Evolutionary conservation across 495 filamentous ascomycete genomes (phyloP).

Genomic region (Trichoderma reesei): DNA sequence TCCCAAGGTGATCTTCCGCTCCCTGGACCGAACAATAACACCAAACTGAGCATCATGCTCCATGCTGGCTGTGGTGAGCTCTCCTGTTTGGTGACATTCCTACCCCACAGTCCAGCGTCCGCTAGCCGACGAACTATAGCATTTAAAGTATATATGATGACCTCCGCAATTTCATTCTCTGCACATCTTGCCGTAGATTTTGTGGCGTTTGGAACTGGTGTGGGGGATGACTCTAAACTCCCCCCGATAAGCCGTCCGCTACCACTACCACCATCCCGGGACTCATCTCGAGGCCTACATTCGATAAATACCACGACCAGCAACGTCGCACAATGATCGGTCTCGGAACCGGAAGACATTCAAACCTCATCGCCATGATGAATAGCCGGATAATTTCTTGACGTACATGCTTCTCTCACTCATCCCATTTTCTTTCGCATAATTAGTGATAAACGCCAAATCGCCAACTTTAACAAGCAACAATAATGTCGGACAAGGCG

Average conservation of each 20-base stretch:
- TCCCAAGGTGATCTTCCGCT: too few relatives aligned
- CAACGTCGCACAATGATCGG: not conserved
- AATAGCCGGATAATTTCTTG: not conserved
- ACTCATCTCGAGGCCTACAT: not conserved
- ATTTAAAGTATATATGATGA: not conserved
- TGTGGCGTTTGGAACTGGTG: not conserved
- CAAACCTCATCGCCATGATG: not conserved
- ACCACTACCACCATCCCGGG: not conserved
- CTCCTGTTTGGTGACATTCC: too few relatives aligned
- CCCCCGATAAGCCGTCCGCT: not conserved
- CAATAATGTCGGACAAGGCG: not conserved
- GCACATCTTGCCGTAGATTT: not conserved
- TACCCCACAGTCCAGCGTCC: too few relatives aligned
- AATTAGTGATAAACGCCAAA: not conserved
- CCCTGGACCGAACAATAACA: too few relatives aligned
- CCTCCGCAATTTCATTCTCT: not conserved
- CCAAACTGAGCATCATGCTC: too few relatives aligned
- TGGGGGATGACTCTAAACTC: conserved; percentile 5
- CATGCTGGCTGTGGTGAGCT: not conserved
- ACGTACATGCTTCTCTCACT: not conserved
- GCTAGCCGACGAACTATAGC: not conserved
- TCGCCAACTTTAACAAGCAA: not conserved
- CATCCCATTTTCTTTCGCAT: not conserved
- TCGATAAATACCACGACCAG: not conserved
- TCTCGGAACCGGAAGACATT: not conserved